Conservation (phyloP, 495 filamentous ascomycete species). For the Penicillium coffeae region DNA sequence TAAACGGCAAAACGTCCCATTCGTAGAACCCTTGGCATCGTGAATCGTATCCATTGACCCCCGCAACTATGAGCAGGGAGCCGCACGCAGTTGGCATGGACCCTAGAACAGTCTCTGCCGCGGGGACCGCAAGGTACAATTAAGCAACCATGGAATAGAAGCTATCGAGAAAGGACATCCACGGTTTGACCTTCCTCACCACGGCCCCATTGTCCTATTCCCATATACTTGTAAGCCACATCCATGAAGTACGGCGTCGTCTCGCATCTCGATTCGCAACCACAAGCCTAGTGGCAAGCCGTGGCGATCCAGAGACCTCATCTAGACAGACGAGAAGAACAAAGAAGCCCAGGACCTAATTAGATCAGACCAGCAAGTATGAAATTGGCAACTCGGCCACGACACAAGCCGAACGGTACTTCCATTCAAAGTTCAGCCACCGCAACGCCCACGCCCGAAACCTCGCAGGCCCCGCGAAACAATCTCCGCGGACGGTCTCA, state of each 20-base stretch:
- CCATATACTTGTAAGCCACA: too few species aligned
- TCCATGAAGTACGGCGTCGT: too few species aligned
- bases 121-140: not conserved
- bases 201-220: too few species aligned
- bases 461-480: not conserved
- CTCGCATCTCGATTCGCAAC: too few species aligned
- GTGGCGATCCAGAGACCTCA: not conserved
- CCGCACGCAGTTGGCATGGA: conserved; percentile 9
- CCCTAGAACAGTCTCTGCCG: not conserved
- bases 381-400: not conserved
- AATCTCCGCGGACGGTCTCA: not conserved
- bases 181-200: not conserved
- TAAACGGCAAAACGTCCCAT: too few species aligned
- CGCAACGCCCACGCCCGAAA: conserved; percentile 8
- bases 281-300: too few species aligned
- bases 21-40: conserved; percentile 5
- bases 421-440: conserved; percentile 23
- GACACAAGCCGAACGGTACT: conserved; percentile 6
- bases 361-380: not conserved
- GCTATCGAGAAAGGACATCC: not conserved
- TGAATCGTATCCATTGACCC: not conserved
- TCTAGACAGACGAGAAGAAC: not conserved
- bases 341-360: conserved; percentile 4
- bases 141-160: not conserved
- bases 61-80: conserved; percentile 11